Conservation (phyloP, 2,329 filamentous ascomycete species). For the Monilinia polystroma region DNA sequence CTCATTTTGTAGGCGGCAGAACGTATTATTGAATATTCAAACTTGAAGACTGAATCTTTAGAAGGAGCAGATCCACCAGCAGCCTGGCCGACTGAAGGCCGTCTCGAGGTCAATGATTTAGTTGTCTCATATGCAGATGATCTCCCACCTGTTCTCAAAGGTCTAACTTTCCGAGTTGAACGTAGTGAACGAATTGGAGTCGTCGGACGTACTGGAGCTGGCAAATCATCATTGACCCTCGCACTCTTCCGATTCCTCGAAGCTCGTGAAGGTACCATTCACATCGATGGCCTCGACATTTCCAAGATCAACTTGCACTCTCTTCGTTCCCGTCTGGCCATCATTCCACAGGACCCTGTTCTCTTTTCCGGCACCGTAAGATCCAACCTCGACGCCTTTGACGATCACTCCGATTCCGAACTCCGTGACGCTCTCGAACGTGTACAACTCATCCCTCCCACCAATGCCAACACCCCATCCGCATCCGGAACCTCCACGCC, state of each 20-base stretch:
- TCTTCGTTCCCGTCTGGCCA: constrained; percentile 70
- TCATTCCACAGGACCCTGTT: constrained; percentile 81
- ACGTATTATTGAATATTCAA: constrained; percentile 71
- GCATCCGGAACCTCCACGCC: constrained; percentile 40
- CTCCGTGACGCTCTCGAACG: constrained; percentile 67
- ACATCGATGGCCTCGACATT: constrained; percentile 73
- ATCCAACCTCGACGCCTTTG: constrained; percentile 75
- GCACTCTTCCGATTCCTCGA: constrained; percentile 78
- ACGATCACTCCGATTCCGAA: constrained; percentile 65
- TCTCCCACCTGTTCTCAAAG: constrained; percentile 67
- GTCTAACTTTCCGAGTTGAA: constrained; percentile 64
- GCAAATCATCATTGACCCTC: constrained; percentile 73
- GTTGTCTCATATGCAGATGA: constrained; percentile 71
- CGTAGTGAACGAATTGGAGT: constrained; percentile 72
- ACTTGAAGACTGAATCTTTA: constrained; percentile 65
- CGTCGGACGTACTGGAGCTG: constrained; percentile 74
- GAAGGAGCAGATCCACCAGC: constrained; percentile 62
- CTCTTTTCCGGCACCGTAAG: constrained; percentile 78
- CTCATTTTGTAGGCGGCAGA: constrained; percentile 49
- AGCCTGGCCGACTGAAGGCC: constrained; percentile 72
- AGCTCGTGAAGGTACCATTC: constrained; percentile 61
- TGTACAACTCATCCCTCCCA: constrained; percentile 56
- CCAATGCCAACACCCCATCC: constrained; percentile 39
- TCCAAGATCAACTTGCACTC: constrained; percentile 68
- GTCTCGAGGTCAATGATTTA: constrained; percentile 70